Evolutionary conservation across 345 rosid genomes (phyloP), one percentile per base, ranked within the genome.

Genomic region (Euphorbia tirucalli): DNA sequence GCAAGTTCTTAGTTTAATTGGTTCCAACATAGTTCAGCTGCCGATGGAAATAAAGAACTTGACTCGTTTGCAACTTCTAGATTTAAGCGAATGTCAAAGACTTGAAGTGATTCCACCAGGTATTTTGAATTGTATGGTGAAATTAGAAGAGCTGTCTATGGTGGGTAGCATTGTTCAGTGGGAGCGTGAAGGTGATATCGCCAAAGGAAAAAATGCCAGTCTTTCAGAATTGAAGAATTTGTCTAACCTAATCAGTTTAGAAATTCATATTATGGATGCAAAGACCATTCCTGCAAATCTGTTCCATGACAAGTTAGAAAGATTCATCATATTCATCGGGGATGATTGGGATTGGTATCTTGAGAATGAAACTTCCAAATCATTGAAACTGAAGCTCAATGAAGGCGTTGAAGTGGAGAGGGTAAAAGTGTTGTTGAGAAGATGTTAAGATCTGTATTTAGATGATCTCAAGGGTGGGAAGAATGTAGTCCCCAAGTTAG

Each of bases 121-220:
- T 60, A 62, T 79, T 0, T 14, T 82, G 3, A 22, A 70, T 39
- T 32, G 57, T 0, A 50, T 82, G 49, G 11, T 46, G 4, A 21
- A 2, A 5, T 37, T 82, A 27, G 83, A 82, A 24, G 85, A 79
- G 3, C 39, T 82, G 11, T 57, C 14, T 14, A 56, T 79, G 62
- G 56, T 39, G 3, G 22, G 58, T 4, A 70, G 71, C 49, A 71
- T 69, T 30, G 21, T 27, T 13, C 21, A 60, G 0, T 82, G 85
- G 85, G 81, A 7, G 49, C 49, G 14, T 44, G 61, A 62, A 57
- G 58, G 54, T 25, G 24, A 37, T 1, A 16, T 15, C 11, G 7
- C 4, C 21, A 37, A n/a, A n/a, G n/a, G 10, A 16, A 48, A 28
- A 25, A 11, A 21, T 39, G 80, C 75, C 16, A 58, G 41, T 70